Evolutionary conservation across 768 basidiomycete species (phyloP).

Genomic region (Lyophyllum semitale): DNA sequence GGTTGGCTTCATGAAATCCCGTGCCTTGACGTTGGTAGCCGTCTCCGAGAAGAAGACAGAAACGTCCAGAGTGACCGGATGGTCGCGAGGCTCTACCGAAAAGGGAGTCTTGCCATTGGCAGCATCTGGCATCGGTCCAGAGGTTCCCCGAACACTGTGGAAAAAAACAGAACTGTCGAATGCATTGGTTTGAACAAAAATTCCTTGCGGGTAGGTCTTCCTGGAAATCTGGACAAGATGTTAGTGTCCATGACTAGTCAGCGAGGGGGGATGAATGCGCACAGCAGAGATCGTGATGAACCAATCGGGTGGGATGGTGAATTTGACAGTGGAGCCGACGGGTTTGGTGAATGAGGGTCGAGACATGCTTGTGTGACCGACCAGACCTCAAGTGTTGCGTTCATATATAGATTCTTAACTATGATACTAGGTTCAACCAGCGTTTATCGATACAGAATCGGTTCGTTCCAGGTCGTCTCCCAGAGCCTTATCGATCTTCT

Average conservation of each 20-base stretch:
- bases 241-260: not conserved
- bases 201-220: conserved; percentile 4
- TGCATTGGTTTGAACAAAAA: conserved; percentile 4
- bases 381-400: not conserved
- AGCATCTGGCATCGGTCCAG: not conserved
- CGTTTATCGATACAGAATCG: not conserved
- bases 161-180: not conserved
- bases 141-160: not conserved
- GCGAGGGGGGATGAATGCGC: not conserved
- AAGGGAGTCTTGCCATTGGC: not conserved
- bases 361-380: not conserved
- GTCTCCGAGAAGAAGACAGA: not conserved
- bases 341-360: conserved; percentile 4
- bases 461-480: not conserved
- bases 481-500: not conserved
- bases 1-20: not conserved
- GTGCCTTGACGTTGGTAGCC: not conserved
- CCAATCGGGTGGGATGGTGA: conserved; percentile 8
- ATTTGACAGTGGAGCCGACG: not conserved
- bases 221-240: conserved; percentile 1
- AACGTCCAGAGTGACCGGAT: not conserved
- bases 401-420: not conserved
- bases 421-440: not conserved
- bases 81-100: conserved; percentile 3
- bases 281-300: conserved; percentile 9